phyloP scores from a whole-genome alignment of 208 protist genomes.

The Endotrypanum monterogeii region DNA sequence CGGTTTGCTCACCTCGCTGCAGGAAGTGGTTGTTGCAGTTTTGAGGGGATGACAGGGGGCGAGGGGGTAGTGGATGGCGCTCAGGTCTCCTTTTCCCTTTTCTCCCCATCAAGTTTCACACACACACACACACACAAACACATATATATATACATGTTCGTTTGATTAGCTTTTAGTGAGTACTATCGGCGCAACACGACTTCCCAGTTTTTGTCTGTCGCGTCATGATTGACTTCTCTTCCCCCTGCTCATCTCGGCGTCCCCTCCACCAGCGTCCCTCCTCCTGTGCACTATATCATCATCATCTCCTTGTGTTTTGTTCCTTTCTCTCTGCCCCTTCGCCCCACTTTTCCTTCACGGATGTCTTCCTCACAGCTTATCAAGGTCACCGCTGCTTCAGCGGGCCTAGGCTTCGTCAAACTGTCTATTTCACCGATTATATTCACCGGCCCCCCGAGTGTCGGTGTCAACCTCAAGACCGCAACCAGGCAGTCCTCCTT shows the following conservation, averaged over 20 bases:
- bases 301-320: not conserved
- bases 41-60: no score
- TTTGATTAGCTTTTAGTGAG: not conserved
- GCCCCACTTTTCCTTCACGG: no score
- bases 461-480: conserved; percentile 10
- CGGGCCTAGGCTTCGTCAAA: conserved; percentile 8
- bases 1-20: no score
- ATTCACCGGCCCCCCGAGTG: conserved; percentile 24
- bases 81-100: not conserved
- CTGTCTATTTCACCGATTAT: conserved; percentile 30
- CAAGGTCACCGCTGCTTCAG: conserved; percentile 12
- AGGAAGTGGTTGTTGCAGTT: no score
- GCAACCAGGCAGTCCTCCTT: conserved; percentile 26
- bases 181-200: not conserved
- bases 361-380: not conserved
- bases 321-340: no score
- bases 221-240: not conserved
- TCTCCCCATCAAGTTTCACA: not conserved
- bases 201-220: not conserved
- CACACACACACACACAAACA: not conserved
- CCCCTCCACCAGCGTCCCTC: no score
- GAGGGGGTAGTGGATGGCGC: not conserved
- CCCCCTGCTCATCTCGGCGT: conserved; percentile 1
- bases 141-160: not conserved
- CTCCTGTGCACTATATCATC: not conserved